Percentiles rank a stretch among this genome's conserved stretches.
Evolutionary conservation across 257 asterid species (phyloP).

Genomic region (Solanum peruvianum): DNA sequence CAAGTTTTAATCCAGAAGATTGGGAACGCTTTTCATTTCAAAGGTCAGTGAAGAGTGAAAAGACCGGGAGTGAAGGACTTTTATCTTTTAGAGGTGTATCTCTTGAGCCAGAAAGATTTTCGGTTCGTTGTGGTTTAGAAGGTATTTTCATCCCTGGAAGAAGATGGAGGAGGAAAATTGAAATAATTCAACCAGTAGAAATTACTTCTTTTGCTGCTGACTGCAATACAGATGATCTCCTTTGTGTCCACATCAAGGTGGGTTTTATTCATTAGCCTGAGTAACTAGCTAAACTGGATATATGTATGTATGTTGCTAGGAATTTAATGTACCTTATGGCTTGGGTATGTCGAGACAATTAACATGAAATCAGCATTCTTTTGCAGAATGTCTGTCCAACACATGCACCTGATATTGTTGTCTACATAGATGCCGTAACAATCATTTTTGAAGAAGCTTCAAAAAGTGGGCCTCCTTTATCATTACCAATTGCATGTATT

Average conservation of each 20-base stretch:
- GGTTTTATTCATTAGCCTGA: constrained; percentile 4
- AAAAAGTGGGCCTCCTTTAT: constrained; percentile 64
- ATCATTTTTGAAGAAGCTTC: constrained; percentile 87
- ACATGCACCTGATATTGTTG: constrained; percentile 62
- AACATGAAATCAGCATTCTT: constrained; percentile 6
- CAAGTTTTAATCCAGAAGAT: constrained; percentile 53
- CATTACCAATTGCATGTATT: constrained; percentile 73
- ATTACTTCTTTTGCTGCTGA: constrained; percentile 65
- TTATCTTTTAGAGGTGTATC: constrained; percentile 94
- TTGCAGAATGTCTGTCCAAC: constrained; percentile 86
- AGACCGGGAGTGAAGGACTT: constrained; percentile 49
- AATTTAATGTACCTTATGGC: neutral
- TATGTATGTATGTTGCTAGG: neutral
- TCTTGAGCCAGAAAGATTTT: constrained; percentile 83
- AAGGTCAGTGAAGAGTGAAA: constrained; percentile 45
- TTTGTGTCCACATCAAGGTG: constrained; percentile 88
- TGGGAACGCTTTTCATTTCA: constrained; percentile 70
- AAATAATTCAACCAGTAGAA: constrained; percentile 86
- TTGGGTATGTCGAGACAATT: neutral
- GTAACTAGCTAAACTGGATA: neutral
- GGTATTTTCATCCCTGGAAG: constrained; percentile 94
- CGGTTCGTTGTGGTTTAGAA: constrained; percentile 93
- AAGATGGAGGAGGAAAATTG: constrained; percentile 92
- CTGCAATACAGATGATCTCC: constrained; percentile 91
- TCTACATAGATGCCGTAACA: constrained; percentile 78